These are phyloP conservation scores for Amesomyces nigricolor DNA, from an alignment of 2,329 filamentous ascomycete species.

Conservation along the genomic window DNA sequence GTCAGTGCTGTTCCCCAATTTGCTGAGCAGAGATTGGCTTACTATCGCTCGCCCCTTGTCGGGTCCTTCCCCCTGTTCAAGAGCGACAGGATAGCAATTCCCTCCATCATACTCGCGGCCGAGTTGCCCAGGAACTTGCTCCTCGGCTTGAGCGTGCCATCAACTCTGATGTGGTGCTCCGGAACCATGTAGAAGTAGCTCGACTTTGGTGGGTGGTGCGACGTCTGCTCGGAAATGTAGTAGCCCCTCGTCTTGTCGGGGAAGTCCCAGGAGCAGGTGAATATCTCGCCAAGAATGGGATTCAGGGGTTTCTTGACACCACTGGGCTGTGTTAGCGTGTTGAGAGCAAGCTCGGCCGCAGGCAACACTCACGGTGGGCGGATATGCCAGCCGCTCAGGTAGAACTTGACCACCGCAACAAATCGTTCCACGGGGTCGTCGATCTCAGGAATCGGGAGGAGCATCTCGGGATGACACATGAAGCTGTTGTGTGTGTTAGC, in stretches of 20 bases:
- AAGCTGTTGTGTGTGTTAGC: slow-evolving; percentile 57
- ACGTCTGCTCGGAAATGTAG: slow-evolving; percentile 96
- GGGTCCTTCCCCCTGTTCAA: slow-evolving; percentile 67
- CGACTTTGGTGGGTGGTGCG: slow-evolving; percentile 95
- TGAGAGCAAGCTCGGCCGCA: background rate
- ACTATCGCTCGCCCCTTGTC: slow-evolving; percentile 79
- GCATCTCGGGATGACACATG: slow-evolving; percentile 97
- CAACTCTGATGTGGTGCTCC: slow-evolving; percentile 87
- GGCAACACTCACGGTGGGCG: slow-evolving; percentile 72
- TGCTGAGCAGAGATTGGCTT: slow-evolving; percentile 31
- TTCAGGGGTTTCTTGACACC: slow-evolving; percentile 98
- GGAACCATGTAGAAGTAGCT: slow-evolving; percentile 99
- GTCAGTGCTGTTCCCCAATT: background rate
- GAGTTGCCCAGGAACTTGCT: slow-evolving; percentile 97
- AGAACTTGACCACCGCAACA: slow-evolving; percentile 94
- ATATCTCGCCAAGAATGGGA: slow-evolving; percentile 90
- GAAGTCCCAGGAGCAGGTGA: slow-evolving; percentile 93
- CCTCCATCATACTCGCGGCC: slow-evolving; percentile 96
- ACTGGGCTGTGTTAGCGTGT: slow-evolving; percentile 41
- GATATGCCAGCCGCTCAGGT: slow-evolving; percentile 97
- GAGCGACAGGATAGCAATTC: slow-evolving; percentile 79
- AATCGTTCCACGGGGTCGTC: slow-evolving; percentile 88
- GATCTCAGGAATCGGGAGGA: slow-evolving; percentile 79
- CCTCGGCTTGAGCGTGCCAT: slow-evolving; percentile 88
- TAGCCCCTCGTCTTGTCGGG: slow-evolving; percentile 79